phyloP scores from a whole-genome alignment of 257 asterid genomes.

The Ajuga chamaepitys region DNA sequence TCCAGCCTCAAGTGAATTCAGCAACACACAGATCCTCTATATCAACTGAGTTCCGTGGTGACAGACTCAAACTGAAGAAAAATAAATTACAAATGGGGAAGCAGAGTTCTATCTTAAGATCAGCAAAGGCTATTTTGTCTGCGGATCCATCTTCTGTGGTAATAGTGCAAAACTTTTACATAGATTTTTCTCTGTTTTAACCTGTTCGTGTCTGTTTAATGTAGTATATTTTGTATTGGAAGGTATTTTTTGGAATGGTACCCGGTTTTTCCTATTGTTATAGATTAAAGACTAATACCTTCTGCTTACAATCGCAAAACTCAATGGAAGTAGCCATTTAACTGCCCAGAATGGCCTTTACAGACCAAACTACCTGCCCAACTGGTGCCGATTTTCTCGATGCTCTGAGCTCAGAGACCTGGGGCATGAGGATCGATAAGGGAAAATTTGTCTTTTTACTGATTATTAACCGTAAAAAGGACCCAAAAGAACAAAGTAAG shows the following conservation, averaged over 20 bases:
- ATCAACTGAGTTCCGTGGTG: conserved; percentile 53
- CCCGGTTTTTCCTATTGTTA: too few species aligned
- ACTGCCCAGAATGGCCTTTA: too few species aligned
- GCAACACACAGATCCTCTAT: conserved; percentile 38
- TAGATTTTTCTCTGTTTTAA: background rate
- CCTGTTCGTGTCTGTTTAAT: background rate
- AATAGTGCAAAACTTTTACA: background rate
- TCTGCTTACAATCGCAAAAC: too few species aligned
- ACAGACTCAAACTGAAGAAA: conserved; percentile 34
- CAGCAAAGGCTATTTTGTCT: conserved; percentile 60
- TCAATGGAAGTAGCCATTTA: too few species aligned
- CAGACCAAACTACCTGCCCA: too few species aligned
- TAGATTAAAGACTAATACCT: too few species aligned
- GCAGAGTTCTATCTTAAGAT: conserved; percentile 24
- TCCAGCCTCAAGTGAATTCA: conserved; percentile 61
- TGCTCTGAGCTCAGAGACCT: too few species aligned
- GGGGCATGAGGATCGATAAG: too few species aligned
- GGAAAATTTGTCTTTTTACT: too few species aligned
- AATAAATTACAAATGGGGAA: conserved; percentile 52
- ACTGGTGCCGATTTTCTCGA: too few species aligned
- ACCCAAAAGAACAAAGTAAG: too few species aligned
- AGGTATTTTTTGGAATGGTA: background rate
- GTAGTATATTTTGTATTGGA: background rate
- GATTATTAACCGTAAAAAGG: too few species aligned
- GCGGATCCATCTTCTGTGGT: conserved; percentile 60